Conservation (phyloP, 768 basidiomycete species). For the Rhodotorula kratochvilovae region DNA sequence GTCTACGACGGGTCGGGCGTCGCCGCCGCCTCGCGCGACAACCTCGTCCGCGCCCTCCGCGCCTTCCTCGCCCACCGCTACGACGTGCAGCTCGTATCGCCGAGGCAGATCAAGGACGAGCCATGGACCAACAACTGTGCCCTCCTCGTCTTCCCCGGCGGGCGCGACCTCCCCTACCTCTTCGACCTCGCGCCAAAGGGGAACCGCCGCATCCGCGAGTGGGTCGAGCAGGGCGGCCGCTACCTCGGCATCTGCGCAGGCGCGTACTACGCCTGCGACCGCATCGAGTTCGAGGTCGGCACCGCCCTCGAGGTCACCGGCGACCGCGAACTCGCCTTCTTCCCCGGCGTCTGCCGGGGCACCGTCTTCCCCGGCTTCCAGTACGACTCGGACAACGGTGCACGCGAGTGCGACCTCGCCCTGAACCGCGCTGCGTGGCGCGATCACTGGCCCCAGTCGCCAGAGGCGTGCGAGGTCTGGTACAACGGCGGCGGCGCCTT, state of each 20-base stretch:
- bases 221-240: slow-evolving; percentile 64
- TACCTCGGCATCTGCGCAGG: slow-evolving; percentile 65
- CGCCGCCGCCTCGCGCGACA: slow-evolving; percentile 52
- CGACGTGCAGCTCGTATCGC: slow-evolving; percentile 66
- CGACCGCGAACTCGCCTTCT: slow-evolving; percentile 52
- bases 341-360: slow-evolving; percentile 50
- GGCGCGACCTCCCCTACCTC: slow-evolving; percentile 52
- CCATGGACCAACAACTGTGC: slow-evolving; percentile 76
- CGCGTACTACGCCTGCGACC: slow-evolving; percentile 54
- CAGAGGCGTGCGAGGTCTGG: slow-evolving; percentile 46
- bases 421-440: slow-evolving; percentile 42
- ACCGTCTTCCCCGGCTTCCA: slow-evolving; percentile 52
- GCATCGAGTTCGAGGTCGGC: slow-evolving; percentile 51
- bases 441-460: slow-evolving; percentile 38
- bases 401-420: slow-evolving; percentile 47
- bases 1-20: slow-evolving; percentile 65
- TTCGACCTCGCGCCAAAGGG: slow-evolving; percentile 48
- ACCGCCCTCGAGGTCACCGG: slow-evolving; percentile 49
- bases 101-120: slow-evolving; percentile 57
- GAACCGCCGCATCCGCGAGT: slow-evolving; percentile 56
- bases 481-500: slow-evolving; percentile 54
- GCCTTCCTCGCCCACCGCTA: slow-evolving; percentile 66
- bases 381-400: slow-evolving; percentile 52
- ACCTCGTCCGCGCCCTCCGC: slow-evolving; percentile 55
- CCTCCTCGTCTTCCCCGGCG: slow-evolving; percentile 71